Evolutionary conservation across 2,329 filamentous ascomycete genomes (phyloP), one percentile per base, ranked within the genome.

Genomic region (Truncatella angustata): DNA sequence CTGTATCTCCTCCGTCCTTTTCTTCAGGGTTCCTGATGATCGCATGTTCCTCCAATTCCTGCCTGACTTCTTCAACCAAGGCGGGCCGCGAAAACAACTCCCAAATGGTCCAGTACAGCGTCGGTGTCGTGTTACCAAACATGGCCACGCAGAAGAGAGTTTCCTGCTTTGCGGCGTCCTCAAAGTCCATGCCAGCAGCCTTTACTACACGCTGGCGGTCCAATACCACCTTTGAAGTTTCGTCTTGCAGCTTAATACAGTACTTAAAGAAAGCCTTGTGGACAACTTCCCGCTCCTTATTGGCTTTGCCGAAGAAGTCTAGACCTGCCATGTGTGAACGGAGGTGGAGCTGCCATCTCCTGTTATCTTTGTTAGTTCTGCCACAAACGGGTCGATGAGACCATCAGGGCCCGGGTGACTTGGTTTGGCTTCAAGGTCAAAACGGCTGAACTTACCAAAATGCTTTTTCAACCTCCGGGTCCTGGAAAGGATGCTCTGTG

Each of bases 51-150:
- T 7, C 6, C 9, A 43, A 12, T 23, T 43, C 39, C 39, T 43
- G 12, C 10, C 39, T 7, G n/a, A 43, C 24, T 10, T 21, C 39
- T n/a, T 43, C 18, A 12, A 76, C 63, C 0, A 76, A 58, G 0
- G 59, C 55, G 0, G 70, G 66, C 2, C 69, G 63, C 6, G 69
- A 69, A 60, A 64, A 75, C 12, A 78, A 58, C 30, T 74, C 66
- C 54, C 66, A 69, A 0, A 78, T 37, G 4, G 70, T 49, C 75
- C 75, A 78, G 58, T 77, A 78, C 2, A 60, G 60, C 1, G 72
- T 63, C 0, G 70, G 70, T 7, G 67, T 60, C 0, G 72, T 72
- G 55, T 78, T 78, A 18, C 30, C 30, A 28, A 66, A 65, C 1
- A 72, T 58, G 20, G 71, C 50, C 0, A 60, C 73, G 10, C 74